Evolutionary conservation across 371 early-diverging fungal genomes (phyloP), one percentile per base, ranked within the genome.

Genomic region (Apophysomyces sp.): DNA sequence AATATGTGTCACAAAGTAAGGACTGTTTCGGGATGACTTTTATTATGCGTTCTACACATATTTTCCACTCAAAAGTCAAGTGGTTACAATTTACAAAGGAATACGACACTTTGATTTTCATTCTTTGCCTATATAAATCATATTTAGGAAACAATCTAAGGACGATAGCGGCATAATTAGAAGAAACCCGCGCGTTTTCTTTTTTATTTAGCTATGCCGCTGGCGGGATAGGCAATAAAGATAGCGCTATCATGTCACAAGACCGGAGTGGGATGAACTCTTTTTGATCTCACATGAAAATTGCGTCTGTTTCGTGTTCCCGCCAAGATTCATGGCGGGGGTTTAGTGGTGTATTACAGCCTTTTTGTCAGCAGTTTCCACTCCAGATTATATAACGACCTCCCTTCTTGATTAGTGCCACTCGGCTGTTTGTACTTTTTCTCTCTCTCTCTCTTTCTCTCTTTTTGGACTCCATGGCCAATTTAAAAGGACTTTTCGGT

Each of bases 211-310:
- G 34, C 34, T 13, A 34, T 44, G 24, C 49, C 49, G 24, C 21
- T 44, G 34, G 21, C 49, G 49, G 49, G 49, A 44, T 44, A 18
- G 49, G 49, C 49, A 21, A 44, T 21, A 4, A 44, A 44, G 49
- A 44, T 44, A 44, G 49, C 49, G 49, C 21, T 44, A 44, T 44
- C 49, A 44, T 44, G 49, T 44, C 49, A 44, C 49, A 44, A 44
- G 49, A 44, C 49, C 49, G 49, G 49, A 44, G 49, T 44, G 21
- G 21, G 11, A 21, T 44, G 49, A 44, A 44, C 21, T 44, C 49
- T 44, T 21, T n/a, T 44, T 21, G 21, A n/a, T 21, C 49, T 44
- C 49, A 44, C 49, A 44, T 44, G 49, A 44, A 44, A 44, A 44
- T 24, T 4, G 18, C 21, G 9, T 3, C 34, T 34, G 2, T 21